A percentile compares a stretch with the other conserved stretches of the same genome.
phyloP scores from a whole-genome alignment of 2,329 filamentous ascomycete species.

The Ophiostoma himal-ulmi region DNA sequence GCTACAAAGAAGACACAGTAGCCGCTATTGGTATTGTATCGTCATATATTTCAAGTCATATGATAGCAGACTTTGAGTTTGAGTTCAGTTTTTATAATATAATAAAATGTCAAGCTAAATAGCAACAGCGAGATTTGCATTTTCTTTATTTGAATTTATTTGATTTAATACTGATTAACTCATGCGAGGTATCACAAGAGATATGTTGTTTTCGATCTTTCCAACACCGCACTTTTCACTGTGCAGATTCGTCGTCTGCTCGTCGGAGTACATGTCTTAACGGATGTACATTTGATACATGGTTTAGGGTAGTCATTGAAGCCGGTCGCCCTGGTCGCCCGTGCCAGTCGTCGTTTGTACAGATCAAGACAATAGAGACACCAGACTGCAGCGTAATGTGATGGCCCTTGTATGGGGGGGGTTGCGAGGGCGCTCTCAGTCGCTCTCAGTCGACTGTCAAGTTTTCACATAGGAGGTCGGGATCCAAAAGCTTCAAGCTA shows the following conservation, averaged over 20 bases:
- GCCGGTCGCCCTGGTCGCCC: not conserved
- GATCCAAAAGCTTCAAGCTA: not conserved
- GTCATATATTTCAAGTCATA: not conserved
- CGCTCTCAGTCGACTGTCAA: not conserved
- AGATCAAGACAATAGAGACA: not conserved
- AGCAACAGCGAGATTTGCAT: not conserved
- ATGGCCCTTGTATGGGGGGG: not conserved
- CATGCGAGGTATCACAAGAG: not conserved
- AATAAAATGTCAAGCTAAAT: not conserved
- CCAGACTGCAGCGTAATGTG: not conserved
- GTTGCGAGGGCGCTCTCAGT: not conserved
- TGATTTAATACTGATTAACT: not conserved
- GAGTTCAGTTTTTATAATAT: not conserved
- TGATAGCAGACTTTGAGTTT: not conserved
- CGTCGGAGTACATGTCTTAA: not conserved
- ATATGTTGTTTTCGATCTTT: not conserved
- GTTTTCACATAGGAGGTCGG: not conserved
- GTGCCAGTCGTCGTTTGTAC: not conserved
- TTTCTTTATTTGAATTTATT: not conserved
- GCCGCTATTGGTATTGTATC: not conserved
- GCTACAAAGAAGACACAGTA: conserved; percentile 25
- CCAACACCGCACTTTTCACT: not conserved
- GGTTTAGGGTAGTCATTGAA: not conserved
- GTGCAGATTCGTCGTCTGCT: not conserved
- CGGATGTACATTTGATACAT: not conserved